A percentile compares a stretch with the other conserved stretches of the same genome.
Conservation (phyloP, 1,284 basidiomycete genomes). For the Trametes pubescens region DNA sequence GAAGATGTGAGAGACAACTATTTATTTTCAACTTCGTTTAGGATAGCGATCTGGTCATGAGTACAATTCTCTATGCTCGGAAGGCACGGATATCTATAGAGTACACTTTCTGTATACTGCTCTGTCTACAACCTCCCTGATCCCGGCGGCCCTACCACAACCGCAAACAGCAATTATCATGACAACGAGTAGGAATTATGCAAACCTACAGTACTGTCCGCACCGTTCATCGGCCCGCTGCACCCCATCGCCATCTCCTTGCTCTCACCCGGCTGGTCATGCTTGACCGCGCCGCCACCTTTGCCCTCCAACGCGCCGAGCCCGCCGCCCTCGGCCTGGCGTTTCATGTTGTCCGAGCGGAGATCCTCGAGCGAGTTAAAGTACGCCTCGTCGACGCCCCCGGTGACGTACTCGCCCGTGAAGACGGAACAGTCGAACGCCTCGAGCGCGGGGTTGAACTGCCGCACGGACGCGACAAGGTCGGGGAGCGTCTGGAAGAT, state of each 20-base stretch:
- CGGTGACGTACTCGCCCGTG: conserved; percentile 96
- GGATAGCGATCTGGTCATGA: too few relatives aligned
- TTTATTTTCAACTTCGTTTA: too few relatives aligned
- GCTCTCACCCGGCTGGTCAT: conserved; percentile 33
- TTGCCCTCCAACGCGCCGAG: conserved; percentile 49
- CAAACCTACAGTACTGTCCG: conserved; percentile 79
- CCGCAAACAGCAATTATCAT: conserved; percentile 7
- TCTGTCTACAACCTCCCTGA: conserved; percentile 1
- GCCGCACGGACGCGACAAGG: conserved; percentile 87
- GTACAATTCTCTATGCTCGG: neutral
- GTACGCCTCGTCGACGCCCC: conserved; percentile 92
- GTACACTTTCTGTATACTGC: conserved; percentile 19
- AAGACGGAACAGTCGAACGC: conserved; percentile 98
- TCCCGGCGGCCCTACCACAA: neutral
- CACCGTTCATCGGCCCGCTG: conserved; percentile 58
- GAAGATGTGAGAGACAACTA: too few relatives aligned
- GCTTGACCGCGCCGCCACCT: conserved; percentile 43
- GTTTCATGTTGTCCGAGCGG: conserved; percentile 88
- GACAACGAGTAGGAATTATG: conserved; percentile 58
- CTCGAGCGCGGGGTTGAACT: conserved; percentile 84
- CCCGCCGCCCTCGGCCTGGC: conserved; percentile 43
- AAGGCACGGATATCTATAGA: conserved; percentile 7
- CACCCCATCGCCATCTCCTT: conserved; percentile 44
- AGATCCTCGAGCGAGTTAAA: conserved; percentile 79
- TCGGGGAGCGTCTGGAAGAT: conserved; percentile 97